Conservation (phyloP, 768 basidiomycete genomes). For the Leucogyrophana mollusca region DNA sequence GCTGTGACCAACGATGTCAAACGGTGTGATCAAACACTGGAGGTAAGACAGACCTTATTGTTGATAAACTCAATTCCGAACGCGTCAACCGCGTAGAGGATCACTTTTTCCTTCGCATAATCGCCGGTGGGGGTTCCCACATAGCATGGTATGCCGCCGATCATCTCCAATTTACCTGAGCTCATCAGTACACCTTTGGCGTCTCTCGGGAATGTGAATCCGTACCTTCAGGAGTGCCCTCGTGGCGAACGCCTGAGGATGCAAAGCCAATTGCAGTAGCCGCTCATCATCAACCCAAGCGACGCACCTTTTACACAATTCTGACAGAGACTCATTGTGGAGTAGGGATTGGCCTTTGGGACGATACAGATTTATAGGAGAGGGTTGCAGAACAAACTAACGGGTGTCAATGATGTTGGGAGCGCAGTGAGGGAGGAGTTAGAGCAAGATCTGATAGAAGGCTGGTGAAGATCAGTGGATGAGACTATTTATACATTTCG, state of each 20-base stretch:
- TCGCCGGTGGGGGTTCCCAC: slow-evolving; percentile 36
- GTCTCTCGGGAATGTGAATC: not conserved
- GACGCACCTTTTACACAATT: not conserved
- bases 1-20: slow-evolving; percentile 28
- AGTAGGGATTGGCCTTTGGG: no score
- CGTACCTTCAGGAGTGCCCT: slow-evolving; percentile 36
- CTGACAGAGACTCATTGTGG: not conserved
- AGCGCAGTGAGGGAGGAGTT: no score
- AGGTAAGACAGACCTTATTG: slow-evolving; percentile 30
- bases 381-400: no score
- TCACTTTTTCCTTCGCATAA: slow-evolving; percentile 33
- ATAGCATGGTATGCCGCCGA: slow-evolving; percentile 40
- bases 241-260: slow-evolving; percentile 14
- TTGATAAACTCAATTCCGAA: slow-evolving; percentile 52
- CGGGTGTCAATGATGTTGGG: no score
- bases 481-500: no score
- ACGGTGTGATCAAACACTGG: no score
- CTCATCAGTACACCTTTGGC: not conserved
- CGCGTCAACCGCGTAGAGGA: slow-evolving; percentile 40
- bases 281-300: not conserved
- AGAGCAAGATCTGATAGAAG: no score
- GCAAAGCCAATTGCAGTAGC: no score
- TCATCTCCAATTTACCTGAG: slow-evolving; percentile 34
- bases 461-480: no score
- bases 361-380: no score